A percentile compares a stretch with the other conserved stretches of the same genome.
phyloP scores from a whole-genome alignment of 768 basidiomycete species.

The Xerocomus spinulosus region DNA sequence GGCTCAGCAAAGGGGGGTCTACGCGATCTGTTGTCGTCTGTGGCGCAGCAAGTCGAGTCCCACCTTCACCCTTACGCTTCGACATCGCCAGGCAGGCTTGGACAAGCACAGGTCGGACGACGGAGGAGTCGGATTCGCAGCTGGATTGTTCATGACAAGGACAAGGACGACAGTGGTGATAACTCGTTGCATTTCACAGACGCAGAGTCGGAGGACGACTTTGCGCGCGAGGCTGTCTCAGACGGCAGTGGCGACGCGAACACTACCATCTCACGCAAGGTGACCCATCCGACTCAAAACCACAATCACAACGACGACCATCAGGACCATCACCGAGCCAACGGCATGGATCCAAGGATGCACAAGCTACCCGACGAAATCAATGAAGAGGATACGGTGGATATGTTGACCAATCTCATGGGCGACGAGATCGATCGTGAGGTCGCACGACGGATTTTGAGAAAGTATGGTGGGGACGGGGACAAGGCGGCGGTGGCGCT shows the following conservation, averaged over 20 bases:
- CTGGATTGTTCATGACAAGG: slow-evolving; percentile 10
- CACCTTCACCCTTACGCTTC: slow-evolving; percentile 10
- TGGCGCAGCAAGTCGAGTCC: slow-evolving; percentile 24
- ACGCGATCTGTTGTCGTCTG: slow-evolving; percentile 20
- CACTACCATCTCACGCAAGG: background rate
- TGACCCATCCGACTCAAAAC: background rate
- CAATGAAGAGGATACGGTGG: slow-evolving; percentile 32
- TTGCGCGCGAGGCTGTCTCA: background rate
- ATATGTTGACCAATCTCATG: slow-evolving; percentile 36
- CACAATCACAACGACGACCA: background rate
- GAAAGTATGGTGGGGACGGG: slow-evolving; percentile 56
- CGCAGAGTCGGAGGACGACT: slow-evolving; percentile 9
- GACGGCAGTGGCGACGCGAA: background rate
- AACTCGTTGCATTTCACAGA: slow-evolving; percentile 16
- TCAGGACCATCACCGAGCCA: background rate
- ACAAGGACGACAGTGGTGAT: slow-evolving; percentile 6
- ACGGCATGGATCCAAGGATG: slow-evolving; percentile 9
- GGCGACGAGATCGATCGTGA: slow-evolving; percentile 39
- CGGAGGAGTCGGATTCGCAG: slow-evolving; percentile 14
- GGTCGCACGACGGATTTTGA: slow-evolving; percentile 50
- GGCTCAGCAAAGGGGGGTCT: slow-evolving; percentile 3
- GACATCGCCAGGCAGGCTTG: background rate
- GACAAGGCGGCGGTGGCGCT: slow-evolving; percentile 54
- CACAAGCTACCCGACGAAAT: slow-evolving; percentile 17
- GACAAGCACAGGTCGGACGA: slow-evolving; percentile 1